phyloP scores from a whole-genome alignment of 306 rosid genomes.

The Coriaria nepalensis region DNA sequence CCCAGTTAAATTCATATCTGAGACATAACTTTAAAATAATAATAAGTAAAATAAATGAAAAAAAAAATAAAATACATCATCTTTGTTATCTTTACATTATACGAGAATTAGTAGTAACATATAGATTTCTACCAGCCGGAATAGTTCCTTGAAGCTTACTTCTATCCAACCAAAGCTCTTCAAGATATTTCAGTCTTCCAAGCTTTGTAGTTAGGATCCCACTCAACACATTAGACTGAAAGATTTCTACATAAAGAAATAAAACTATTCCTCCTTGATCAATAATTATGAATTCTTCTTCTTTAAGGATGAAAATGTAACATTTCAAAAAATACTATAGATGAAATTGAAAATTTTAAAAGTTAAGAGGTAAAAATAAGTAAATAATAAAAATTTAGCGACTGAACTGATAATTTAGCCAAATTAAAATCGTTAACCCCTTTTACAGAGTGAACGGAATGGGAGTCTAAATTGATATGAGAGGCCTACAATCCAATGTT shows the following conservation, averaged over 20 bases:
- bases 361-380: too few relatives aligned
- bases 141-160: slow-evolving; percentile 75
- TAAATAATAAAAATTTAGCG: too few relatives aligned
- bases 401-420: too few relatives aligned
- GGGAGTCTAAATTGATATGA: too few relatives aligned
- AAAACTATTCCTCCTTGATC: too few relatives aligned
- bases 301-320: too few relatives aligned
- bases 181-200: slow-evolving; percentile 59
- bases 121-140: slow-evolving; percentile 41
- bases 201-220: slow-evolving; percentile 55
- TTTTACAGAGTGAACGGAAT: too few relatives aligned
- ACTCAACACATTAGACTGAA: slow-evolving; percentile 72
- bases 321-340: too few relatives aligned
- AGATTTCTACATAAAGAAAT: slow-evolving; percentile 43
- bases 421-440: too few relatives aligned
- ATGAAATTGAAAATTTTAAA: too few relatives aligned
- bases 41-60: slow-evolving; percentile 2
- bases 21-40: slow-evolving; percentile 17
- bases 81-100: slow-evolving; percentile 44
- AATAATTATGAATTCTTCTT: too few relatives aligned
- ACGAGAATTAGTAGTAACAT: slow-evolving; percentile 20
- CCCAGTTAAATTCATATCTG: slow-evolving; percentile 52
- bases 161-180: slow-evolving; percentile 72
- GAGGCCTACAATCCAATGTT: too few relatives aligned
- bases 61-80: slow-evolving; percentile 9